Percentiles rank a stretch among this genome's conserved stretches.
Conservation (phyloP, 1,284 basidiomycete species). For the Sporisorium scitamineum region DNA sequence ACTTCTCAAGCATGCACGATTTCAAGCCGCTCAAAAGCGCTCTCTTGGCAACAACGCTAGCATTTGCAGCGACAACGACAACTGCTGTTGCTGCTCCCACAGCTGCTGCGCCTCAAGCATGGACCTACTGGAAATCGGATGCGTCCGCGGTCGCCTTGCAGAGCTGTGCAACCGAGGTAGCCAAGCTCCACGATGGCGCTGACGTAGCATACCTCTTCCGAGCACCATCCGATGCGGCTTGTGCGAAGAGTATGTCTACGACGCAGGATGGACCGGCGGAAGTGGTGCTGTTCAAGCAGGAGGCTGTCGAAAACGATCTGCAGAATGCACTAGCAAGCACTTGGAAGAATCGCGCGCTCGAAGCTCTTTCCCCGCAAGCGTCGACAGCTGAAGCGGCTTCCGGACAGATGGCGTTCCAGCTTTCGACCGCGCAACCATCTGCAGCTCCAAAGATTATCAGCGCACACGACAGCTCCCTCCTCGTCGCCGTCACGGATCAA, state of each 20-base stretch:
- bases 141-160: background rate
- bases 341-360: conserved; percentile 3
- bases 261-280: conserved; percentile 4
- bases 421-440: background rate
- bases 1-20: background rate
- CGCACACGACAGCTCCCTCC: background rate
- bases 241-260: background rate
- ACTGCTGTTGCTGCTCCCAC: conserved; percentile 1
- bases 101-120: background rate
- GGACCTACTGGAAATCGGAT: conserved; percentile 19
- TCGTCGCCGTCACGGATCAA: conserved; percentile 6
- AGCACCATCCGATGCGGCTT: background rate
- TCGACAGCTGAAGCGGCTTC: background rate
- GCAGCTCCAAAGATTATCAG: background rate
- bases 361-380: background rate
- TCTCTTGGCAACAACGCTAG: conserved; percentile 4
- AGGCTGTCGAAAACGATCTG: conserved; percentile 3
- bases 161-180: conserved; percentile 10
- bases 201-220: conserved; percentile 3
- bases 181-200: background rate
- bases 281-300: conserved; percentile 33
- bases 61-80: conserved; percentile 1
- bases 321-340: background rate
- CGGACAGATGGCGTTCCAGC: conserved; percentile 15
- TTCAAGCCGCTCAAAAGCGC: background rate